Conservation (phyloP, 2,329 filamentous ascomycete genomes). For the Tolypocladium endophyticum region DNA sequence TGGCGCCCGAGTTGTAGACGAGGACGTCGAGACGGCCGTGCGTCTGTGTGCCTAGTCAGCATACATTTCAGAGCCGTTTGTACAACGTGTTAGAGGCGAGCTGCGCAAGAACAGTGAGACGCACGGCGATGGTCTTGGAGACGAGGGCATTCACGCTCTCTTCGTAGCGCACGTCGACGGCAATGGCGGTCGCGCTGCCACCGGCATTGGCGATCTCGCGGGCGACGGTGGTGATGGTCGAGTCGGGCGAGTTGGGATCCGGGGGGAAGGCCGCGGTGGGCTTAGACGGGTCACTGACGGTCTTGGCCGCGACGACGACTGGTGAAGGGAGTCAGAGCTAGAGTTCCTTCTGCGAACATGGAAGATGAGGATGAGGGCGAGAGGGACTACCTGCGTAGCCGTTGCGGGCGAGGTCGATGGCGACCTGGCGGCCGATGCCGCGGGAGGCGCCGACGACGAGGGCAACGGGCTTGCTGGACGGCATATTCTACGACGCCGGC, state of each 20-base stretch:
- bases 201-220: constrained; percentile 60
- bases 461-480: constrained; percentile 41
- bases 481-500: neutral
- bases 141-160: constrained; percentile 51
- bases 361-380: neutral
- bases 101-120: neutral
- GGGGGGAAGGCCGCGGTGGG: constrained; percentile 53
- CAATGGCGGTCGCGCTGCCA: constrained; percentile 52
- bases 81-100: neutral
- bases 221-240: constrained; percentile 71
- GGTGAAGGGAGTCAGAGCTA: neutral
- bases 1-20: constrained; percentile 75
- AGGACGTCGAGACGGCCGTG: constrained; percentile 62
- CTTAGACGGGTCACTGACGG: constrained; percentile 50
- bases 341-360: too few relatives aligned
- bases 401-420: constrained; percentile 62
- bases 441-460: constrained; percentile 67
- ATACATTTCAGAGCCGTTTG: too few relatives aligned
- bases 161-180: constrained; percentile 60
- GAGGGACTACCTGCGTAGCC: constrained; percentile 52
- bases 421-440: constrained; percentile 72
- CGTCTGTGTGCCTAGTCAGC: constrained; percentile 17
- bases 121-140: constrained; percentile 37
- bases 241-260: constrained; percentile 62
- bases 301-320: constrained; percentile 74